Conservation (phyloP, 2,329 filamentous ascomycete species). For the Rhynchosporium agropyri region DNA sequence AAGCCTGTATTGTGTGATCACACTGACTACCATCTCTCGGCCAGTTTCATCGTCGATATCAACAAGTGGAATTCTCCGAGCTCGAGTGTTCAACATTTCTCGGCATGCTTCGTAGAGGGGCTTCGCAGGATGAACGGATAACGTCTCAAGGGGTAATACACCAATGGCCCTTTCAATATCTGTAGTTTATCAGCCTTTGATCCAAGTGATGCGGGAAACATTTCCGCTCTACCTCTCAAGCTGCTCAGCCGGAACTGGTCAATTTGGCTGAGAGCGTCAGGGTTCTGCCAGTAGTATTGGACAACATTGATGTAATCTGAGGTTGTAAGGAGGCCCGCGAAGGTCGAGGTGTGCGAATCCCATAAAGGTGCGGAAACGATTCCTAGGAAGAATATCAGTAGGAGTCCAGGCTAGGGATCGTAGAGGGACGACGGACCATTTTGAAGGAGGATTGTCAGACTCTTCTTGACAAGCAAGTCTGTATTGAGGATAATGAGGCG, state of each 20-base stretch:
- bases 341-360: conserved; percentile 91
- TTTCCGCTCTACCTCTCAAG: conserved; percentile 69
- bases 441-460: conserved; percentile 89
- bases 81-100: conserved; percentile 90
- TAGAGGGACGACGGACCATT: conserved; percentile 65
- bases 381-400: conserved; percentile 54
- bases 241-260: conserved; percentile 93
- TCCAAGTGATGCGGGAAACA: conserved; percentile 13
- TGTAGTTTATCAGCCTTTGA: conserved; percentile 45
- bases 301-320: conserved; percentile 99
- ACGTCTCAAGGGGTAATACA: conserved; percentile 86
- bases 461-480: conserved; percentile 93
- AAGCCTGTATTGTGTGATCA: conserved; percentile 97
- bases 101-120: conserved; percentile 95
- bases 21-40: conserved; percentile 89
- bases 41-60: conserved; percentile 94
- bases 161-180: conserved; percentile 95
- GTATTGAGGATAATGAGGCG: conserved; percentile 96
- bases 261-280: conserved; percentile 83
- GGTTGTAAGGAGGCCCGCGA: conserved; percentile 90
- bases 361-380: conserved; percentile 97
- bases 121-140: conserved; percentile 89
- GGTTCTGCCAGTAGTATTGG: conserved; percentile 98
- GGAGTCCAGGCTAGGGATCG: not conserved
- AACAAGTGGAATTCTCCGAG: conserved; percentile 89